Conservation (phyloP, 2,329 filamentous ascomycete genomes). For the Didymella arachidicola region DNA sequence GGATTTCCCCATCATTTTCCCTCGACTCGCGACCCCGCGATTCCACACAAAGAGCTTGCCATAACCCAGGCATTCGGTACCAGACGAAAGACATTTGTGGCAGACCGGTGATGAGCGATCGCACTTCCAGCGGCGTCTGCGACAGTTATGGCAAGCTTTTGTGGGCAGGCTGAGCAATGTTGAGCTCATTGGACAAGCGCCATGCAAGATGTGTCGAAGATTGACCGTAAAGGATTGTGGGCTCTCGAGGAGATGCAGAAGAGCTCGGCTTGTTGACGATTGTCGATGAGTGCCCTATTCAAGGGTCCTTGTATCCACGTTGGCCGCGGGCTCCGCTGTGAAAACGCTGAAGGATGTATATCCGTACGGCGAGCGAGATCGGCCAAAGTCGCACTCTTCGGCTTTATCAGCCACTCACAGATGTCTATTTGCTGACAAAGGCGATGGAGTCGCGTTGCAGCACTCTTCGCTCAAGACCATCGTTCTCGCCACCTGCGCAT, state of each 20-base stretch:
- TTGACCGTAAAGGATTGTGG: slow-evolving; percentile 23
- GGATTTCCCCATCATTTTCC: slow-evolving; percentile 63
- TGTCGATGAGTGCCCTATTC: slow-evolving; percentile 20
- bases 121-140: slow-evolving; percentile 67
- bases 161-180: slow-evolving; percentile 43
- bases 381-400: slow-evolving; percentile 26
- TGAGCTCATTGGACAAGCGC: slow-evolving; percentile 43
- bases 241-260: slow-evolving; percentile 20
- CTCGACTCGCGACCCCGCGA: slow-evolving; percentile 59
- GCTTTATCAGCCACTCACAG: slow-evolving; percentile 23
- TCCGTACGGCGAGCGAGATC: slow-evolving; percentile 23
- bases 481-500: neutral
- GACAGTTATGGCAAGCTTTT: slow-evolving; percentile 68
- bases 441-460: neutral
- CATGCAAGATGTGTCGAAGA: slow-evolving; percentile 42
- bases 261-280: slow-evolving; percentile 23
- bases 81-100: slow-evolving; percentile 65
- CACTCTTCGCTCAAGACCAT: slow-evolving; percentile 5
- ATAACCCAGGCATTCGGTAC: slow-evolving; percentile 68
- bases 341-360: slow-evolving; percentile 9
- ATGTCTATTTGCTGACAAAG: slow-evolving; percentile 19
- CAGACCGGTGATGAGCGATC: slow-evolving; percentile 67
- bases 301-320: slow-evolving; percentile 19
- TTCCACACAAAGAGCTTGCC: slow-evolving; percentile 69
- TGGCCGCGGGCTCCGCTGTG: slow-evolving; percentile 24